Evolutionary conservation across 2,329 filamentous ascomycete genomes (phyloP).

Genomic region (Penicillium sp.): DNA sequence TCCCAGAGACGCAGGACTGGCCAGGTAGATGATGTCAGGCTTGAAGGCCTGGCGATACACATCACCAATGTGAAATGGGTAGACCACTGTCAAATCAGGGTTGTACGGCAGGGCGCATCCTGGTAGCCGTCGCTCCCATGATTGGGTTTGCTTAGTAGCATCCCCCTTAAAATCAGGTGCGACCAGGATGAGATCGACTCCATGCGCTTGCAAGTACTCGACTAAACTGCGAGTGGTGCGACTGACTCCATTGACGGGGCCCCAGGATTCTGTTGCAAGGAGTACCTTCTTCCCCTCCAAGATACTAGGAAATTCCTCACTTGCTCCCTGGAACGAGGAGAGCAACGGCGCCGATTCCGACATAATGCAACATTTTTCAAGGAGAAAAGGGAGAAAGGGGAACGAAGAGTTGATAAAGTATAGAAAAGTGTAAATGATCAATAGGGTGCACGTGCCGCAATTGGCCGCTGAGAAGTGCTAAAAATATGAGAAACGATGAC

Average conservation of each 20-base stretch:
- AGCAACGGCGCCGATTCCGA: slow-evolving; percentile 15
- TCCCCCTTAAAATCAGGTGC: slow-evolving; percentile 60
- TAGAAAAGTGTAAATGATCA: neutral
- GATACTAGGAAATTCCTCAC: slow-evolving; percentile 40
- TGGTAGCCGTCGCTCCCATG: slow-evolving; percentile 58
- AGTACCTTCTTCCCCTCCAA: slow-evolving; percentile 64
- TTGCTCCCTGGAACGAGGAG: slow-evolving; percentile 1
- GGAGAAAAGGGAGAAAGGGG: neutral
- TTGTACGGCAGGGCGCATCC: slow-evolving; percentile 70
- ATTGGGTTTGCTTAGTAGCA: slow-evolving; percentile 30
- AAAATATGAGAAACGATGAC: neutral
- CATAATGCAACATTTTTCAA: slow-evolving; percentile 8
- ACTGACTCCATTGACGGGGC: slow-evolving; percentile 71
- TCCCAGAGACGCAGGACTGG: slow-evolving; percentile 67
- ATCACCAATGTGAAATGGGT: slow-evolving; percentile 64
- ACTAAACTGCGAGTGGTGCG: slow-evolving; percentile 69
- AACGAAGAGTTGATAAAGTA: neutral
- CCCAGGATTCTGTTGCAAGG: slow-evolving; percentile 69
- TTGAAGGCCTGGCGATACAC: slow-evolving; percentile 63
- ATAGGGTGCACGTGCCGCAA: slow-evolving; percentile 15
- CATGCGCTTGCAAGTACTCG: slow-evolving; percentile 64
- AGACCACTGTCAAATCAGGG: slow-evolving; percentile 68
- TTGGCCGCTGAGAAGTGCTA: slow-evolving; percentile 10
- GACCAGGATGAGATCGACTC: slow-evolving; percentile 65
- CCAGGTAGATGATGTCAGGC: slow-evolving; percentile 68